Base-by-base conservation (phyloP, 805 yeast species). In the Saccharomyces mikatae region DNA sequence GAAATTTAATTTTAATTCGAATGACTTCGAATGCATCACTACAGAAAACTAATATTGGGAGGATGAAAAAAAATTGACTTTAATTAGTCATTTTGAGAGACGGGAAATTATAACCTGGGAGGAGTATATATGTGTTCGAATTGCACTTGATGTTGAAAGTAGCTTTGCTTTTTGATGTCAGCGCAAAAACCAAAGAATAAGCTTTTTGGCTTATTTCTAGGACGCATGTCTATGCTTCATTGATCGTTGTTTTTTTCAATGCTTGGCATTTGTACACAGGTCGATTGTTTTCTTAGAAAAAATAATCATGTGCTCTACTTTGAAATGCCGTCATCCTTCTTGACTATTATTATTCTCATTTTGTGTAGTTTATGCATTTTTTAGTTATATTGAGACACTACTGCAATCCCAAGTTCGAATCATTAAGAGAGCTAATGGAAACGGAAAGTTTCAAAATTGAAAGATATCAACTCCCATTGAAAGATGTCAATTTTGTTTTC, bases 281-380 rank as follows among this genome's bases (percentile, higher is more conserved):
- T 28, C n/a, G 30, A 28, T 46, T 46, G 17, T 46, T 46, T 46
- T 46, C 6, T 10, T 17, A 13, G 13, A 22, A 47, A 47, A 21
- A 47, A 24, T 17, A 47, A 24, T 24, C 11, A 17, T 46, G 21
- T 46, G 11, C n/a, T 48, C 28, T 14, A 30, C 11, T 48, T 28
- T 31, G n/a, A 28, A 30, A 30, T 28, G 36, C 36, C 27, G 41
- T 30, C 36, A 48, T 47, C 22, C 36, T 48, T 48, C 27, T 27
- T 27, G 36, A 30, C 27, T 47, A 30, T 48, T 31, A n/a, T 48
- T 32, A 30, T 48, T 36, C 44, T 47, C 50, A 44, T 52, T 50
- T 44, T 50, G 47, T 47, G 44, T 47, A 46, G 41, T 47, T 50
- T 52, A 52, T 52, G 54, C 47, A 52, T 49, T 52, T 52, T 47